Evolutionary conservation across 306 rosid genomes (phyloP).

Genomic region (Crotalaria pallida): DNA sequence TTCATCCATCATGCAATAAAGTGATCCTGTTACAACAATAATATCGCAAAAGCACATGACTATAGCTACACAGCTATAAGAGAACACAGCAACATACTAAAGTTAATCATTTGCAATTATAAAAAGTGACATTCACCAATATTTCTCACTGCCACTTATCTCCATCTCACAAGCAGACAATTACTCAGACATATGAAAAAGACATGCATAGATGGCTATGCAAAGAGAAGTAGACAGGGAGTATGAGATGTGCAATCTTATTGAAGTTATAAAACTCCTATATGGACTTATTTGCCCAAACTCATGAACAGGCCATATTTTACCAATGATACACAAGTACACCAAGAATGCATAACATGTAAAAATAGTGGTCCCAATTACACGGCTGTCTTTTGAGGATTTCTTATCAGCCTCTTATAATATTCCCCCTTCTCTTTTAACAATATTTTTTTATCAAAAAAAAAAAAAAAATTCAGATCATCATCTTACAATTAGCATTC

Average conservation of each 20-base stretch:
- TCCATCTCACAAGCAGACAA: not conserved
- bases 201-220: not conserved
- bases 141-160: not conserved
- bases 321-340: not conserved
- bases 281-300: not conserved
- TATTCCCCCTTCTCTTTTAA: no score
- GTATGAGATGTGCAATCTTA: not conserved
- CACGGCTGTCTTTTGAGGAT: no score
- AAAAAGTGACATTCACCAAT: not conserved
- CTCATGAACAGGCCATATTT: not conserved
- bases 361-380: not conserved
- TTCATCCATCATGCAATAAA: no score
- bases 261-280: not conserved
- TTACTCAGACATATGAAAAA: not conserved
- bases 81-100: no score
- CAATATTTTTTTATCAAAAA: no score
- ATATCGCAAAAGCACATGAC: no score
- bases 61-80: no score
- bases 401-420: no score
- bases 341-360: not conserved
- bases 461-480: no score
- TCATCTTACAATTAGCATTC: no score
- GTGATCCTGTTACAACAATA: no score
- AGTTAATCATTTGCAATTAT: not conserved
- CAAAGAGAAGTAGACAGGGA: not conserved